Evolutionary conservation across 2,329 filamentous ascomycete genomes (phyloP).

Genomic region (Phaeomoniella chlamydospora): DNA sequence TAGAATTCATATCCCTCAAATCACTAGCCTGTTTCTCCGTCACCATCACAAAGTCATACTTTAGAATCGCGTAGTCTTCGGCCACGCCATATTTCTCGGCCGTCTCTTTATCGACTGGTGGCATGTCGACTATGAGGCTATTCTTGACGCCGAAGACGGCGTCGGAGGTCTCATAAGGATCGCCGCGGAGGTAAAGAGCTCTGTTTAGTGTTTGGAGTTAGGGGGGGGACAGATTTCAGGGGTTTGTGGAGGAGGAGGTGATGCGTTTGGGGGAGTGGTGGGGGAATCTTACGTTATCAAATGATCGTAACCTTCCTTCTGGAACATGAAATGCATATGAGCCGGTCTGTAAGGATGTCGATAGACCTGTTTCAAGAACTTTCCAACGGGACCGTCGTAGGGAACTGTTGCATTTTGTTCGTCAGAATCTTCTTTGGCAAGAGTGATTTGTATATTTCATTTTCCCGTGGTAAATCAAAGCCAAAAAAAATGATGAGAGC

Average conservation of each 20-base stretch:
- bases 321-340: conserved; percentile 84
- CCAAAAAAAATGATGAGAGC: too few species aligned
- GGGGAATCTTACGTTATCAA: conserved; percentile 57
- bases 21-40: conserved; percentile 53
- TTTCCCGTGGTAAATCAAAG: too few species aligned
- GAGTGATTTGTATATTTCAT: too few species aligned
- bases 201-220: too few species aligned
- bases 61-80: conserved; percentile 48
- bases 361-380: conserved; percentile 48
- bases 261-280: too few species aligned
- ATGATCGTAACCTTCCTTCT: conserved; percentile 62
- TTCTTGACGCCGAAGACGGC: conserved; percentile 81
- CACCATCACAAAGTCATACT: conserved; percentile 66
- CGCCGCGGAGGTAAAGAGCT: conserved; percentile 61
- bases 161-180: conserved; percentile 71
- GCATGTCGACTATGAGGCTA: conserved; percentile 55
- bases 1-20: conserved; percentile 52
- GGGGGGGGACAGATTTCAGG: neutral
- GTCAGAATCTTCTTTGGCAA: too few species aligned
- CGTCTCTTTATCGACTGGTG: conserved; percentile 35
- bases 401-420: too few species aligned
- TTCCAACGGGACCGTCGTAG: conserved; percentile 69
- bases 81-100: conserved; percentile 49
- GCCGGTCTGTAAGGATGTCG: conserved; percentile 65
- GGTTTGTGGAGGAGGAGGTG: neutral